Evolutionary conservation across 2,329 filamentous ascomycete genomes (phyloP), one percentile per base, ranked within the genome.

Genomic region (Zymoseptoria passerinii): DNA sequence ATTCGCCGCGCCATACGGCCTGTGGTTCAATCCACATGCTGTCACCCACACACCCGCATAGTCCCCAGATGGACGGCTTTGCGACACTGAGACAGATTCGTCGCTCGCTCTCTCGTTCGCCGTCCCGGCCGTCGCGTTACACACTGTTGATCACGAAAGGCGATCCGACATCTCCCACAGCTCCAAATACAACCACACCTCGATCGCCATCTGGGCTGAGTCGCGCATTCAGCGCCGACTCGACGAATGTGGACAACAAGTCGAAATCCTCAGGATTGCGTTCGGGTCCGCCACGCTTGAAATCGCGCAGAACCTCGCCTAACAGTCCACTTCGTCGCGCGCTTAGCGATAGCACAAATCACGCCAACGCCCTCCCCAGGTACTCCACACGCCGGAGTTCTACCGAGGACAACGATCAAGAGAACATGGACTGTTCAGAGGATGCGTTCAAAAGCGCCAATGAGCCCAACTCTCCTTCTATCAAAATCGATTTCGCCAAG

Each of bases 71-170:
- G 68, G 89, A 95, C 77, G 85, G 90, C 64, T 87, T 88, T 61
- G 85, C 89, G 54, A 87, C 89, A 59, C 88, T 96, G 63, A 84
- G 90, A 70, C 89, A 90, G 68, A 80, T 96, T 59, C 83, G 92
- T 64, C 88, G 90, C 66, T 96, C 92, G 27, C 80, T 96, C 63
- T 96, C 92, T 58, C 84, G 91, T 67, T 96, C 92, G n/a, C 92
- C 92, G 9, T 96, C 92, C 29, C 95, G 94, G 73, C 79, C 78
- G 50, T 81, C 81, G 58, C 80, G 82, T 67, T 92, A 94, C 59
- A 57, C 83, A 58, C 77, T 95, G 55, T 77, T 83, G 65, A 78
- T 76, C 10, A 75, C 78, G 27, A 75, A 78, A 60, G 75, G 76
- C 16, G 73, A 76, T 53, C 63, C 66, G 52, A 64, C 63, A 56